A percentile compares a stretch with the other conserved stretches of the same genome.
These are phyloP conservation scores for Fusarium transvaalense DNA, from an alignment of 2,329 filamentous ascomycete genomes.

Conservation along the genomic window DNA sequence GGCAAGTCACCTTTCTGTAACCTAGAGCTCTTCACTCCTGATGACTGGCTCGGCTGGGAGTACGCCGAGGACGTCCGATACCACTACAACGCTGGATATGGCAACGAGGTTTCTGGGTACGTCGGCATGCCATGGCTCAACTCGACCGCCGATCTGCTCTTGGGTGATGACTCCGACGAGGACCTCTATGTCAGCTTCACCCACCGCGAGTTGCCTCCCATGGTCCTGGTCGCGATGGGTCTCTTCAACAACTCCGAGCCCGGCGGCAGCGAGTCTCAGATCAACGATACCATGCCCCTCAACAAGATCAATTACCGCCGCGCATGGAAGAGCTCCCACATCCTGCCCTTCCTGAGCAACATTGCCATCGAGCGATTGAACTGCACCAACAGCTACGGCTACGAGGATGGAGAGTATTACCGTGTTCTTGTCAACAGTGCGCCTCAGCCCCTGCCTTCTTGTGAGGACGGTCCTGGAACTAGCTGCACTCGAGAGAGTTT, in stretches of 20 bases:
- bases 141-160: slow-evolving; percentile 65
- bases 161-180: slow-evolving; percentile 56
- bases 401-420: slow-evolving; percentile 44
- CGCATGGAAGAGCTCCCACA: slow-evolving; percentile 71
- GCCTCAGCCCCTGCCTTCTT: slow-evolving; percentile 34
- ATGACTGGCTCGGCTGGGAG: slow-evolving; percentile 76
- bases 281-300: slow-evolving; percentile 75
- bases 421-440: slow-evolving; percentile 45
- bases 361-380: slow-evolving; percentile 74
- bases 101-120: slow-evolving; percentile 66
- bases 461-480: slow-evolving; percentile 40
- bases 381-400: slow-evolving; percentile 68
- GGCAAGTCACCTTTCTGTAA: slow-evolving; percentile 73
- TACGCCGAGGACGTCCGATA: slow-evolving; percentile 74
- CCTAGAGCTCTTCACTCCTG: slow-evolving; percentile 67
- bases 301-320: slow-evolving; percentile 72
- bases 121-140: slow-evolving; percentile 77
- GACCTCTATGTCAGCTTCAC: slow-evolving; percentile 77
- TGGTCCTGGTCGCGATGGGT: slow-evolving; percentile 74
- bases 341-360: slow-evolving; percentile 75
- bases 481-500: slow-evolving; percentile 38
- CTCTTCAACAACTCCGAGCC: slow-evolving; percentile 76
- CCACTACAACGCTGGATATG: slow-evolving; percentile 75
- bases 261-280: slow-evolving; percentile 58
- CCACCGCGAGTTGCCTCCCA: slow-evolving; percentile 75